A percentile compares a stretch with the other conserved stretches of the same genome.
Conservation (phyloP, 805 yeast genomes). For the Candida sphagnicola region DNA sequence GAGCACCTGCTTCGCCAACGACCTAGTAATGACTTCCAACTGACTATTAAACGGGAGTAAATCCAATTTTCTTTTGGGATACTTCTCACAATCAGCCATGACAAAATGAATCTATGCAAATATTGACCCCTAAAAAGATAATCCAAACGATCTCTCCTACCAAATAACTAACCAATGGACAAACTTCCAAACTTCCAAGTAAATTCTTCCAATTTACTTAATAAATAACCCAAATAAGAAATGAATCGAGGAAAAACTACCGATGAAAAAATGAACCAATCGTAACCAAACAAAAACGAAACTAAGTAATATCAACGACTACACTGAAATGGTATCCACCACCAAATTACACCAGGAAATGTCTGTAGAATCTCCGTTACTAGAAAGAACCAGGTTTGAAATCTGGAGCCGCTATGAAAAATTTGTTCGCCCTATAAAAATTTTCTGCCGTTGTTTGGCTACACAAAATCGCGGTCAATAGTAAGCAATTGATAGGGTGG, state of each 20-base stretch:
- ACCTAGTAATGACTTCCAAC: constrained; percentile 20
- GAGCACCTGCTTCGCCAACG: constrained; percentile 7
- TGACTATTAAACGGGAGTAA: constrained; percentile 26
- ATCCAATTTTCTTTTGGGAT: constrained; percentile 23
- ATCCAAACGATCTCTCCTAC: too few relatives aligned
- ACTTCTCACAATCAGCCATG: constrained; percentile 3
- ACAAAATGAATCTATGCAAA: background rate
- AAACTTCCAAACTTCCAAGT: background rate
- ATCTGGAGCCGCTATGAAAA: background rate
- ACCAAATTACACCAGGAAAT: background rate
- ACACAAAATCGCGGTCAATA: too few relatives aligned
- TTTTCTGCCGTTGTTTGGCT: too few relatives aligned
- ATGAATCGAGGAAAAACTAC: background rate
- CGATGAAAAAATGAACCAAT: background rate
- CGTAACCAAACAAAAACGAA: background rate
- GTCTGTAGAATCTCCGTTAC: background rate
- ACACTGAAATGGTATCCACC: background rate
- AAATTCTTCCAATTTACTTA: background rate
- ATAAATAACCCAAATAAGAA: background rate
- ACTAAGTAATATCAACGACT: too few relatives aligned
- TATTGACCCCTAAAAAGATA: background rate
- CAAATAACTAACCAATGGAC: too few relatives aligned
- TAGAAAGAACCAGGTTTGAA: background rate
- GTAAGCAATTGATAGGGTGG: too few relatives aligned
- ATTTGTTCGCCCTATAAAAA: background rate